Conservation (phyloP, 2,329 filamentous ascomycete genomes). For the Fusarium sp. region DNA sequence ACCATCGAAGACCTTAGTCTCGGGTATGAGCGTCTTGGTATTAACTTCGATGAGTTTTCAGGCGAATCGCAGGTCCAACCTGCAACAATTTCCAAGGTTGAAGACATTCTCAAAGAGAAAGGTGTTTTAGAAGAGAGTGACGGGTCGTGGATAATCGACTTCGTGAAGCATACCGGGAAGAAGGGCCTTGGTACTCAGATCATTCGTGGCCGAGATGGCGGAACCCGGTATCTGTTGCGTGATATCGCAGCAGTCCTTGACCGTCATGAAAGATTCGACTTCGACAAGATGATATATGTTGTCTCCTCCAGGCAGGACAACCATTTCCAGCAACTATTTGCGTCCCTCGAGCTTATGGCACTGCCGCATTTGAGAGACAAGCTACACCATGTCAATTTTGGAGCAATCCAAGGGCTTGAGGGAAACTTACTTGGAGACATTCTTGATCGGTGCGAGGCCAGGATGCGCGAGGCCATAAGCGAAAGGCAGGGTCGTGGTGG, state of each 20-base stretch:
- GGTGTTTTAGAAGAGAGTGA: constrained; percentile 75
- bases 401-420: constrained; percentile 63
- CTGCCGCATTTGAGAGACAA: constrained; percentile 48
- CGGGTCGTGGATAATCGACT: constrained; percentile 78
- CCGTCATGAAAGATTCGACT: constrained; percentile 71
- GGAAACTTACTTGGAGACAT: constrained; percentile 14
- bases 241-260: constrained; percentile 80
- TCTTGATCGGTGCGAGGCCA: constrained; percentile 15
- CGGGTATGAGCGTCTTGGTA: constrained; percentile 68
- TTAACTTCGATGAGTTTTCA: constrained; percentile 72
- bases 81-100: constrained; percentile 71
- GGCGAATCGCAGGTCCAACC: constrained; percentile 73
- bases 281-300: constrained; percentile 86
- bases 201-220: constrained; percentile 69
- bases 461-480: constrained; percentile 1
- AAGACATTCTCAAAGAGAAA: constrained; percentile 70
- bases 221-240: constrained; percentile 71
- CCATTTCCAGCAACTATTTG: constrained; percentile 69
- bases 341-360: constrained; percentile 53
- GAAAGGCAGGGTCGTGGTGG: constrained; percentile 7
- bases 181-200: constrained; percentile 76
- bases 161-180: constrained; percentile 80
- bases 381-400: constrained; percentile 62
- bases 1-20: constrained; percentile 67
- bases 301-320: constrained; percentile 79